Evolutionary conservation across 2,329 filamentous ascomycete species (phyloP), one percentile per base, ranked within the genome.

Genomic region (Penicillium sp.): DNA sequence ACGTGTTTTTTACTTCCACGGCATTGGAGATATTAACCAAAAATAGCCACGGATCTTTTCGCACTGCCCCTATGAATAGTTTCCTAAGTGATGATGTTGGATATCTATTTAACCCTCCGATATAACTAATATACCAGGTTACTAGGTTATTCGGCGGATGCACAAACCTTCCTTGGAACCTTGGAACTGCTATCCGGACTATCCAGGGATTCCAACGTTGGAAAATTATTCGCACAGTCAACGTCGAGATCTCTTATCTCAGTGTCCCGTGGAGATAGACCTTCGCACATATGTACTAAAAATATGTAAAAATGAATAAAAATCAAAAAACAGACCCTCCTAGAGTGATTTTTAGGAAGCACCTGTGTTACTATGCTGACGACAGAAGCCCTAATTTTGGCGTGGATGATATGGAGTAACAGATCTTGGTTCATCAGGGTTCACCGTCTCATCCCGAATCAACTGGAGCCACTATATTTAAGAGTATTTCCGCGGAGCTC

Each of bases 401-500:
- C 11, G 21, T 5, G 10, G 31, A 23, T 5, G 25, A 23, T 29
- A 46, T 8, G 1, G 11, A 13, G 31, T 15, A 33, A 5, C 15
- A 38, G 25, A n/a, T 33, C 40, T 49, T 39, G 36, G n/a, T 5
- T 19, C 8, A 38, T 39, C 36, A 19, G 16, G n/a, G 36, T 15
- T 34, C 33, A 34, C 33, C 6, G 2, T 13, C 25, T 27, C 7
- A 27, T 31, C 31, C 5, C 2, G 11, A 33, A 33, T 33, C 11
- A 13, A 33, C 31, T 16, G 5, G 33, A 11, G 10, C 4, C 3
- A 16, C n/a, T 7, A n/a, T n/a, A 23, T 34, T 60, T 60, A 56
- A 59, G 33, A 59, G 33, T 62, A 65, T 64, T 59, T 66, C 64
- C 64, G 64, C 64, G 64, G 64, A 65, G 57, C 31, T 33, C 31